These are phyloP conservation scores for Hordeum pubiflorum DNA, from an alignment of 202 grass and related monocot species.

Conservation along the genomic window DNA sequence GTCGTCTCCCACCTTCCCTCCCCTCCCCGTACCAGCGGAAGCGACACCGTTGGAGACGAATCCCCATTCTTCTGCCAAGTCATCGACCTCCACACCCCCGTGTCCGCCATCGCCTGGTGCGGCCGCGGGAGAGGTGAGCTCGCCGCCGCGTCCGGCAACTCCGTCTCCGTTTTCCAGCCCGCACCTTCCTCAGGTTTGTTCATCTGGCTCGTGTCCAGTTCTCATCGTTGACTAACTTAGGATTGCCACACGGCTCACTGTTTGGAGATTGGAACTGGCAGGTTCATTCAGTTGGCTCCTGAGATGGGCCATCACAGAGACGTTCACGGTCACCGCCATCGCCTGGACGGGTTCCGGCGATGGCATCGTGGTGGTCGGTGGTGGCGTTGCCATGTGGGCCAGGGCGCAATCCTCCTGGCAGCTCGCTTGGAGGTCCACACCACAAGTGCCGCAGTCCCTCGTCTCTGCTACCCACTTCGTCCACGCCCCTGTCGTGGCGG, in stretches of 20 bases:
- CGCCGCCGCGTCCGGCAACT: slow-evolving; percentile 38
- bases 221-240: slow-evolving; percentile 1
- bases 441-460: slow-evolving; percentile 54
- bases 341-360: slow-evolving; percentile 64
- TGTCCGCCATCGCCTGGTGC: slow-evolving; percentile 71
- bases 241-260: slow-evolving; percentile 19
- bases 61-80: slow-evolving; percentile 71
- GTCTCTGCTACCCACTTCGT: slow-evolving; percentile 54
- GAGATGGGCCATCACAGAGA: slow-evolving; percentile 52
- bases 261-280: slow-evolving; percentile 39
- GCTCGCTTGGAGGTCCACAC: slow-evolving; percentile 57
- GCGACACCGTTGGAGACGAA: not conserved
- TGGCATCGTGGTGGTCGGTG: slow-evolving; percentile 48
- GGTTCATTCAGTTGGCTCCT: slow-evolving; percentile 73
- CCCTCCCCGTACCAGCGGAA: slow-evolving; percentile 1
- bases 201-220: not conserved
- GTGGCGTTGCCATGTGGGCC: slow-evolving; percentile 61
- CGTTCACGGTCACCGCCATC: slow-evolving; percentile 39
- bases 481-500: slow-evolving; percentile 59
- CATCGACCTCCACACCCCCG: slow-evolving; percentile 49
- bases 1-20: slow-evolving; percentile 66
- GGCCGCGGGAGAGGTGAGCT: slow-evolving; percentile 47
- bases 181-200: slow-evolving; percentile 48
- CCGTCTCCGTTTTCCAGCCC: slow-evolving; percentile 50
- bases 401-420: slow-evolving; percentile 54